These are phyloP conservation scores for Anastatica hierochuntica DNA, from an alignment of 345 rosid species.

Conservation along the genomic window DNA sequence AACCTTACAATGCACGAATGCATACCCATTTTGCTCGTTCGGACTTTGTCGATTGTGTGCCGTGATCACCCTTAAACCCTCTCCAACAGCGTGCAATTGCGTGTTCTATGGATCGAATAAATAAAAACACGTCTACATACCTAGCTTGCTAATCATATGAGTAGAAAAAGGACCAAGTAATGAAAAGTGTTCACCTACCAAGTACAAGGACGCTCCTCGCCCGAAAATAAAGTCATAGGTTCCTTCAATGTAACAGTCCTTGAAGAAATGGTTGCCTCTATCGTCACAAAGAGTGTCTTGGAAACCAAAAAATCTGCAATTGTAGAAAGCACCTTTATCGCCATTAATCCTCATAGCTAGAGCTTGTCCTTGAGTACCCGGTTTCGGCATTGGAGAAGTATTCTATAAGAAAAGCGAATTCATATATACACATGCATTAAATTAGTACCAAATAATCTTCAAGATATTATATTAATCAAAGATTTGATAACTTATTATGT, in stretches of 20 bases:
- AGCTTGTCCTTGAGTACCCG: conserved; percentile 33
- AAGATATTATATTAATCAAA: neutral
- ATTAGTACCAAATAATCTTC: neutral
- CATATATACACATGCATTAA: neutral
- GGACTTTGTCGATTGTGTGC: conserved; percentile 30
- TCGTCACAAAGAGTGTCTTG: conserved; percentile 50
- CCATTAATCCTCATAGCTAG: conserved; percentile 41
- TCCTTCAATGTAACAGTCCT: conserved; percentile 34
- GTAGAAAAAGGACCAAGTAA: no score
- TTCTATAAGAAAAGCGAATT: conserved; percentile 23
- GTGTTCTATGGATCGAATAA: conserved; percentile 18
- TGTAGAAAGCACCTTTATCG: conserved; percentile 37
- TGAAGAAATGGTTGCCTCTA: conserved; percentile 38
- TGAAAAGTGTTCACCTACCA: no score
- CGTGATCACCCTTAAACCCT: conserved; percentile 33
- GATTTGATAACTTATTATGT: no score
- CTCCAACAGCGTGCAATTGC: conserved; percentile 30
- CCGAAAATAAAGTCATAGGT: conserved; percentile 48
- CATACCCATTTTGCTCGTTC: conserved; percentile 26
- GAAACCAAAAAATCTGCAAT: conserved; percentile 32
- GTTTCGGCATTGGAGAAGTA: conserved; percentile 37
- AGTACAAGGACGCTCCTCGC: conserved; percentile 37
- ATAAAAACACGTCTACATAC: neutral
- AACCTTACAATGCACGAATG: conserved; percentile 35
- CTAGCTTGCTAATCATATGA: neutral